phyloP scores from a whole-genome alignment of 2,329 filamentous ascomycete species.

The Aspergillus costaricaensis region DNA sequence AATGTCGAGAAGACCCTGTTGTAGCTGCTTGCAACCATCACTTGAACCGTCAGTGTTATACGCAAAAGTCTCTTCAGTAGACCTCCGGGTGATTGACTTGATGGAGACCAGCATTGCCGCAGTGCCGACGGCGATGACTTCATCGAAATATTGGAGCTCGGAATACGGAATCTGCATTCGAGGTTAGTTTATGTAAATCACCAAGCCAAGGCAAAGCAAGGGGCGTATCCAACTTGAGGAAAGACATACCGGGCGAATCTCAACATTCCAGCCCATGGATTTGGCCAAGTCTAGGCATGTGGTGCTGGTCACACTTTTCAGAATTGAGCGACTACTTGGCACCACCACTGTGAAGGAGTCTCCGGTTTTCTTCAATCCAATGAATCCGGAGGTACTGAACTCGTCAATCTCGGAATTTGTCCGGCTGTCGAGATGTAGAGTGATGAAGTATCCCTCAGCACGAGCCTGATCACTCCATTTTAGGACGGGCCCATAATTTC shows the following conservation, averaged over 20 bases:
- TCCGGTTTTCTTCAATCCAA: slow-evolving; percentile 30
- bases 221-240: too few relatives aligned
- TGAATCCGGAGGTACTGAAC: slow-evolving; percentile 37
- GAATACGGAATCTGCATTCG: slow-evolving; percentile 19
- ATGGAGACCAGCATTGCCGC: slow-evolving; percentile 29
- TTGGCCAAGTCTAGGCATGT: slow-evolving; percentile 28
- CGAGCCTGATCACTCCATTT: slow-evolving; percentile 33
- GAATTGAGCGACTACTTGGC: slow-evolving; percentile 30
- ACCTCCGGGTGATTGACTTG: slow-evolving; percentile 23
- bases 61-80: too few relatives aligned
- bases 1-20: too few relatives aligned
- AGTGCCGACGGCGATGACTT: slow-evolving; percentile 31
- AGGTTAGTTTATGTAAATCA: background rate
- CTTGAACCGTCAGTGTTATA: too few relatives aligned
- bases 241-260: slow-evolving; percentile 27
- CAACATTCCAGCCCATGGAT: slow-evolving; percentile 36
- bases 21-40: too few relatives aligned
- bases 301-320: slow-evolving; percentile 35
- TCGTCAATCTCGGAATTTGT: slow-evolving; percentile 39
- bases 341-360: slow-evolving; percentile 29
- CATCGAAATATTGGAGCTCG: slow-evolving; percentile 26
- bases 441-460: slow-evolving; percentile 34
- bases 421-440: slow-evolving; percentile 36
- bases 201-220: background rate
- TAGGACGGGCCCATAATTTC: slow-evolving; percentile 43